Percentiles rank a stretch among this genome's conserved stretches.
Evolutionary conservation across 768 basidiomycete genomes (phyloP).

Genomic region (Mycena olivaceomarginata): DNA sequence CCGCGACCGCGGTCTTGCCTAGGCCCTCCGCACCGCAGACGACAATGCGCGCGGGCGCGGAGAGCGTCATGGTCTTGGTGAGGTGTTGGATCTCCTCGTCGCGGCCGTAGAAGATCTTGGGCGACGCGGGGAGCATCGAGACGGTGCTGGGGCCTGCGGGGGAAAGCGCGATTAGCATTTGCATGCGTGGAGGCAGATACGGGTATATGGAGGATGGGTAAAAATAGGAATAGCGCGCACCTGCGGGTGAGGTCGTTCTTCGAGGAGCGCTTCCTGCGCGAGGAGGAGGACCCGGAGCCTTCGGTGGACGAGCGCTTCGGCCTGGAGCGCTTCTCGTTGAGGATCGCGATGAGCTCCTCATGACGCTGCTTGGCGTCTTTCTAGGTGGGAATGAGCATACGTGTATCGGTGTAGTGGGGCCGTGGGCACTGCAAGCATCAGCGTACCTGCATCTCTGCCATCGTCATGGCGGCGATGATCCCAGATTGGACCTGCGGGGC

Average conservation of each 20-base stretch:
- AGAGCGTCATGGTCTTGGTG: constrained; percentile 17
- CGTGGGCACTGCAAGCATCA: too few species aligned
- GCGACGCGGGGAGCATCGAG: constrained; percentile 34
- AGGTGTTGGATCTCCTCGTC: constrained; percentile 35
- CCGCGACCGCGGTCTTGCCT: constrained; percentile 36
- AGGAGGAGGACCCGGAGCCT: background rate
- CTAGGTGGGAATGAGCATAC: background rate
- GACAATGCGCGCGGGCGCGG: constrained; percentile 28
- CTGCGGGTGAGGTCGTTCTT: constrained; percentile 6
- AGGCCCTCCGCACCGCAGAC: constrained; percentile 30
- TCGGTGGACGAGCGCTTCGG: background rate
- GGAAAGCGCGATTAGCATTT: background rate
- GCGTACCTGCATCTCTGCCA: constrained; percentile 39
- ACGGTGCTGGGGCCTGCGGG: constrained; percentile 16
- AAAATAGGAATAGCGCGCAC: background rate
- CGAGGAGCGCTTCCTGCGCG: constrained; percentile 30
- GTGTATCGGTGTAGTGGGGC: too few species aligned
- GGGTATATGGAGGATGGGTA: background rate
- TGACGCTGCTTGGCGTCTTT: constrained; percentile 37
- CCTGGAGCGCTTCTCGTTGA: constrained; percentile 32
- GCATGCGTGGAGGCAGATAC: background rate
- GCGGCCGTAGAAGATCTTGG: constrained; percentile 39
- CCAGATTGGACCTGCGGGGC: constrained; percentile 18
- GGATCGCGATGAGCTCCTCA: constrained; percentile 41
- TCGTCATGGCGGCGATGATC: constrained; percentile 33